Percentiles rank a stretch among this genome's conserved stretches.
These are phyloP conservation scores for Jaltomata sinuosa DNA, from an alignment of 257 asterid species.

Conservation along the genomic window DNA sequence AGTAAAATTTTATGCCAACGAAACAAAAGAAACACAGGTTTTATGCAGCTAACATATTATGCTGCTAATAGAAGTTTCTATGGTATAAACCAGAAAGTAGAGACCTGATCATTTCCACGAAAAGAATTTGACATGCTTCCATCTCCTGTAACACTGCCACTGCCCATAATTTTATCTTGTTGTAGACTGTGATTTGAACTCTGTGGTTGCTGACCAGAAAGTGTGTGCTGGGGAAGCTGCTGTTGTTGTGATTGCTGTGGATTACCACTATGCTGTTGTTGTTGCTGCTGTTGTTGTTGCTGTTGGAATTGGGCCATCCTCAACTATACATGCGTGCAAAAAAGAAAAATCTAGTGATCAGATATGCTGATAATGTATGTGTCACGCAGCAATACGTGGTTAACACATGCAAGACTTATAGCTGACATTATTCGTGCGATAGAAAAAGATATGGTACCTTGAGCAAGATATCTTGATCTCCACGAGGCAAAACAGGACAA, in stretches of 20 bases:
- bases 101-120: conserved; percentile 89
- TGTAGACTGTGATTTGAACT: conserved; percentile 79
- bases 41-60: background rate
- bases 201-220: conserved; percentile 84
- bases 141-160: conserved; percentile 65
- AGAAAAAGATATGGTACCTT: conserved; percentile 39
- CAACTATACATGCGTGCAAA: conserved; percentile 46
- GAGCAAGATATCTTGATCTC: conserved; percentile 70
- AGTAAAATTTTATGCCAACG: background rate
- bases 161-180: conserved; percentile 69
- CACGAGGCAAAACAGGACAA: conserved; percentile 60
- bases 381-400: background rate
- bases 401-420: background rate
- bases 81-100: conserved; percentile 14
- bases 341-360: background rate
- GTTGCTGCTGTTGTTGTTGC: conserved; percentile 46
- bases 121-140: conserved; percentile 86
- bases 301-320: conserved; percentile 66
- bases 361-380: background rate
- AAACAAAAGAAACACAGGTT: background rate
- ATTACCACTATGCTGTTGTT: conserved; percentile 17
- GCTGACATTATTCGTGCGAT: background rate
- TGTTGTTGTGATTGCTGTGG: conserved; percentile 32
- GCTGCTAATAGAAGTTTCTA: background rate
- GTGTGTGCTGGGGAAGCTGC: conserved; percentile 68